Evolutionary conservation across 495 filamentous ascomycete genomes (phyloP), one percentile per base, ranked within the genome.

Genomic region (Sphaerosporella brunnea): DNA sequence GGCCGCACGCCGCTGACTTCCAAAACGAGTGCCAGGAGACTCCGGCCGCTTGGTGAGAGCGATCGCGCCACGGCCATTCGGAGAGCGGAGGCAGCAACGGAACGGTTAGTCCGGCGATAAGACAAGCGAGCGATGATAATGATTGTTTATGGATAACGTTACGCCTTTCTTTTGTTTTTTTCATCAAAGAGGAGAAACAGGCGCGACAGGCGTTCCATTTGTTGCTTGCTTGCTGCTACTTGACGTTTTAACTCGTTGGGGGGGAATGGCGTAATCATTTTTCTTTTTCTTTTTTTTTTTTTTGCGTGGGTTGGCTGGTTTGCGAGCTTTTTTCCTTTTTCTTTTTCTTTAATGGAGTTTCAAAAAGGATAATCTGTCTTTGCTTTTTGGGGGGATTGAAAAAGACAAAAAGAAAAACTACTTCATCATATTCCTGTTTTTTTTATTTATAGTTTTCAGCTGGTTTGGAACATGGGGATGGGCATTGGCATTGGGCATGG

Each of bases 1-100:
- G n/a, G n/a, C n/a, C n/a, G n/a, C n/a, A n/a, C n/a, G n/a, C n/a
- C n/a, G n/a, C n/a, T n/a, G n/a, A n/a, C n/a, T n/a, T n/a, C n/a
- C n/a, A n/a, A n/a, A 32, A 5, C 28, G 7, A 32, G 28, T 13
- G 13, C 5, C 28, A 32, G 28, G 28, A 32, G 28, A 32, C 28
- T 32, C 28, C 28, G 28, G 7, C 28, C 36, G 32, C 32, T 43
- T 45, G 13, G 54, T 43, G 1, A 52, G 54, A 0, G 47, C 52
- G 4, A 52, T 52, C n/a, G 24, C 19, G 18, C 42, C 28, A 32
- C 13, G 5, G 28, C 28, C 28, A 32, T 32, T 18, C 3, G 32
- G 20, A 8, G 48, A 28, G 48, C 39, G 11, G n/a, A 45, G 26
- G 28, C 48, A 45, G 40, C 48, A 40, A 24, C 40, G 16, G 23